A percentile compares a stretch with the other conserved stretches of the same genome.
Conservation (phyloP, 805 yeast species). For the Wickerhamomyces hampshirensis region DNA sequence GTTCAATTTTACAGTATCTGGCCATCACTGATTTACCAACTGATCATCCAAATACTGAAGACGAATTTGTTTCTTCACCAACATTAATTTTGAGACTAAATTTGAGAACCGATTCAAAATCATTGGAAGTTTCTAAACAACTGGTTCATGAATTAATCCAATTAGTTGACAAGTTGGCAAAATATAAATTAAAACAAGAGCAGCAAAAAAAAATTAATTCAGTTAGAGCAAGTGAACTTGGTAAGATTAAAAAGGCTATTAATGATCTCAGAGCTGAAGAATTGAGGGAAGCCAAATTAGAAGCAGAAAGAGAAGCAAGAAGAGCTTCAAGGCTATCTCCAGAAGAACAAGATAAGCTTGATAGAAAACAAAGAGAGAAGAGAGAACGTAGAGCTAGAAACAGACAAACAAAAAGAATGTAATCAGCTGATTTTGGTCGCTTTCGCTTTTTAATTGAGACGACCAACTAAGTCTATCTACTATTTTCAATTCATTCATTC, state of each 20-base stretch:
- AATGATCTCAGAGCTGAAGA: conserved; percentile 66
- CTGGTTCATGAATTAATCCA: conserved; percentile 53
- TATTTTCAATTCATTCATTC: background rate
- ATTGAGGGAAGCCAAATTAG: conserved; percentile 64
- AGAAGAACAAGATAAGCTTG: conserved; percentile 74
- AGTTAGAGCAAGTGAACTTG: conserved; percentile 69
- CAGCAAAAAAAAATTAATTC: conserved; percentile 69
- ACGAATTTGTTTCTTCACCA: conserved; percentile 47
- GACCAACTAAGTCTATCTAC: background rate
- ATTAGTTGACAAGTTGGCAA: conserved; percentile 48
- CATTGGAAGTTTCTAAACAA: conserved; percentile 43
- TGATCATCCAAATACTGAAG: conserved; percentile 60
- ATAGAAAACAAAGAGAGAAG: conserved; percentile 75
- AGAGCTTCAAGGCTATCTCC: conserved; percentile 57
- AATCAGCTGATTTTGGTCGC: background rate
- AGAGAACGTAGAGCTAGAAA: conserved; percentile 75
- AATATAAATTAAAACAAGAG: conserved; percentile 64
- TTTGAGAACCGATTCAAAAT: conserved; percentile 44
- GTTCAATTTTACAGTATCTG: conserved; percentile 52
- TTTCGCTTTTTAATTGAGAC: background rate
- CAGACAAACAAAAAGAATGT: conserved; percentile 22
- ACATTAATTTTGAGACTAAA: conserved; percentile 51
- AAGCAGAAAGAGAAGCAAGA: conserved; percentile 60
- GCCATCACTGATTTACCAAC: conserved; percentile 81
- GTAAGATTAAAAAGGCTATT: conserved; percentile 63